Base-by-base conservation (phyloP, 345 rosid genomes). In the Aethionema arabicum region DNA sequence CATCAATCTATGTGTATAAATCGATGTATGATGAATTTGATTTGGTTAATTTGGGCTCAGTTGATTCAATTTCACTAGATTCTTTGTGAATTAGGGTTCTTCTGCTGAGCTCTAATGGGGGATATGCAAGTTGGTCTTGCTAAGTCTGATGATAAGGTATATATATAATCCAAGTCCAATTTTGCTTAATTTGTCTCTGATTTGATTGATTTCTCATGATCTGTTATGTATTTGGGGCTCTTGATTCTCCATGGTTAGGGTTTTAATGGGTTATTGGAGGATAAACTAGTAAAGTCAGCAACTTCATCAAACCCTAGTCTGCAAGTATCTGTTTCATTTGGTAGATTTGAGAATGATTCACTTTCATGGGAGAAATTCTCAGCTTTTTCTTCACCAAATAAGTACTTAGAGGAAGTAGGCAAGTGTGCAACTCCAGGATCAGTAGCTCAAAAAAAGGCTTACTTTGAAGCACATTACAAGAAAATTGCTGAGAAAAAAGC, bases 341-440 rank as follows among this genome's bases (percentile, higher is more conserved):
- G 97, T 42, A 85, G 88, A 76, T 90, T 90, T 80, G 91, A 85
- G 73, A 84, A 75, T 51, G 97, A 89, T 83, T 80, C 96, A 16
- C 80, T 85, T 56, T 90, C 99, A 13, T 93, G 99, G 99, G 97
- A 87, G 76, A 93, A 76, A 65, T 85, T 88, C 83, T 90, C 95
- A 0, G 69, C 95, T 64, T 93, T 93, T 75, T 87, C 99, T 75
- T 87, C 99, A 2, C 87, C 89, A 4, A 93, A 93, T 57, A 93
- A 90, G 86, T 90, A 93, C 77, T 59, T 90, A 80, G 97, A 93
- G 76, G 99, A 90, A 73, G 96, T 90, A 40, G 99, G 83, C 63
- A 93, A 87, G 78, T 93, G 87, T 77, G 96, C 97, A 6, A 84
- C 95, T 3, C 95, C 91, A 6, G 99, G 99, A n/a, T 89, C 99